Evolutionary conservation across 805 yeast species (phyloP).

Genomic region (Millerozyma miso): DNA sequence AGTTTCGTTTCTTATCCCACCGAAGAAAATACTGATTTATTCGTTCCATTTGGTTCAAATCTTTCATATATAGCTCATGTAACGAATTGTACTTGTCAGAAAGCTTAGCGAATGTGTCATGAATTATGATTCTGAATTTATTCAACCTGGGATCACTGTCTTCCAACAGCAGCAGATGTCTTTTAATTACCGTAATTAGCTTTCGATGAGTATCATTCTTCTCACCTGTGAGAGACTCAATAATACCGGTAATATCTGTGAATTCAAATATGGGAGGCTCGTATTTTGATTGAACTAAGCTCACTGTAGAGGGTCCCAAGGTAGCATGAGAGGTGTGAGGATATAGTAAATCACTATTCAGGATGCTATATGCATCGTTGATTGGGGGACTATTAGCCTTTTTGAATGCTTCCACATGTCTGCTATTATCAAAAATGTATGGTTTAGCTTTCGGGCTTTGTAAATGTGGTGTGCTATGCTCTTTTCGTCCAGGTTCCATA

Average conservation of each 20-base stretch:
- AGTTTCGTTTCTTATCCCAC: constrained; percentile 39
- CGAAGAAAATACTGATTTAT: constrained; percentile 26
- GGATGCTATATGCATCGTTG: not conserved
- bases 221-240: constrained; percentile 11
- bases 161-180: constrained; percentile 23
- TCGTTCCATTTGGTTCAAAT: constrained; percentile 22
- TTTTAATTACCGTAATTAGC: constrained; percentile 15
- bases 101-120: constrained; percentile 30
- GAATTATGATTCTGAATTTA: constrained; percentile 23
- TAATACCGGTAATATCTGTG: not conserved
- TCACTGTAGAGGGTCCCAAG: not conserved
- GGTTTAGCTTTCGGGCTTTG: not conserved
- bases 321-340: not conserved
- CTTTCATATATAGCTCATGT: constrained; percentile 42
- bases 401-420: not conserved
- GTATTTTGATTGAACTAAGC: not conserved
- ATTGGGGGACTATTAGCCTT: not conserved
- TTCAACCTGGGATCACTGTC: constrained; percentile 32
- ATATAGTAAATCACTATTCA: not conserved
- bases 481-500: not conserved
- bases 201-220: constrained; percentile 13
- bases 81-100: constrained; percentile 41
- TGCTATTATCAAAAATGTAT: not conserved
- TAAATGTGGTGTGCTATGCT: not conserved
- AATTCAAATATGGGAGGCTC: not conserved